Evolutionary conservation across 2,329 filamentous ascomycete species (phyloP).

Genomic region (Colletotrichum cuscutae): DNA sequence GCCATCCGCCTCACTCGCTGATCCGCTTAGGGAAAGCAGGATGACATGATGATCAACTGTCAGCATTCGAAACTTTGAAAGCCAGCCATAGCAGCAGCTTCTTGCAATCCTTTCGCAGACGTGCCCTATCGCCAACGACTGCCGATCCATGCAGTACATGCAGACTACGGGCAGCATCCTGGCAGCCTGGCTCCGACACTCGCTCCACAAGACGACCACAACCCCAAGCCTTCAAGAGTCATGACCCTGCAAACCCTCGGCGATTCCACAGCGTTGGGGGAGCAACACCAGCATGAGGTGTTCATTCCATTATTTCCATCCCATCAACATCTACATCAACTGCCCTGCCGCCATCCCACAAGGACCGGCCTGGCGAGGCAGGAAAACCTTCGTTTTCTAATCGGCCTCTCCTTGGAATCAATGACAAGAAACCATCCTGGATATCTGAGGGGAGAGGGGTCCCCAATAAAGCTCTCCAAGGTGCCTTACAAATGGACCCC

Average conservation of each 20-base stretch:
- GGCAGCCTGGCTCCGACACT: conserved; percentile 14
- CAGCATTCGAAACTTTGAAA: not conserved
- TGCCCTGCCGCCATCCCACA: not conserved
- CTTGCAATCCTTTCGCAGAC: not conserved
- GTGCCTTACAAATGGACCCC: not conserved
- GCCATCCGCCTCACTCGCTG: not conserved
- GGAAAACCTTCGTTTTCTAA: not conserved
- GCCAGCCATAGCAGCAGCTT: not conserved
- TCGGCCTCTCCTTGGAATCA: conserved; percentile 1
- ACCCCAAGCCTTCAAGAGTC: not conserved
- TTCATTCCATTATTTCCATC: conserved; percentile 33
- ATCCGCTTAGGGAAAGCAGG: not conserved
- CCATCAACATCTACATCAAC: conserved; percentile 5
- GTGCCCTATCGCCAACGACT: conserved; percentile 5
- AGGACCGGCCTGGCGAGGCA: conserved; percentile 4
- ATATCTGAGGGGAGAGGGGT: not conserved
- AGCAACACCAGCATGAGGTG: conserved; percentile 23
- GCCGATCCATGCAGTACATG: conserved; percentile 27
- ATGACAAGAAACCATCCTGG: not conserved
- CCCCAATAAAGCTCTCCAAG: not conserved
- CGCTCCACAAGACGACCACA: conserved; percentile 5
- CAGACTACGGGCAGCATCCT: conserved; percentile 17
- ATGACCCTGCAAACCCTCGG: conserved; percentile 21
- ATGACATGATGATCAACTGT: conserved; percentile 2
- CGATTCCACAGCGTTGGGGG: conserved; percentile 24